Evolutionary conservation across 176 grass and related monocot species (phyloP).

Genomic region (Musa acuminata): DNA sequence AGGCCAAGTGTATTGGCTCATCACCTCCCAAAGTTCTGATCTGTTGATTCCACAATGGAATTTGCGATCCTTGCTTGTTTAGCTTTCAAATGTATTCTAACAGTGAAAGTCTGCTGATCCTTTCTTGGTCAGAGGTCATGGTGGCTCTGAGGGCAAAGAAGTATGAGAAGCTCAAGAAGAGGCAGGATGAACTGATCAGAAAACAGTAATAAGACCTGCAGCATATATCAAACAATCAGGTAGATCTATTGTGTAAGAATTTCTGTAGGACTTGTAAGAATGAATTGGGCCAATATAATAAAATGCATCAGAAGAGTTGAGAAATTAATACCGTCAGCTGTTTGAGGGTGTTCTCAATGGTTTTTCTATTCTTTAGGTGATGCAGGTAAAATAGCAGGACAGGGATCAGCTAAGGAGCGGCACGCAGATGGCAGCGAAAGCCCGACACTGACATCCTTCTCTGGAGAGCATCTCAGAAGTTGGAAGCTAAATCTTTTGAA

Average conservation of each 20-base stretch:
- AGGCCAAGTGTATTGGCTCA: constrained; percentile 77
- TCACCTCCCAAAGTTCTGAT: constrained; percentile 52
- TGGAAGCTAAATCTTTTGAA: neutral
- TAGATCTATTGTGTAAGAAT: neutral
- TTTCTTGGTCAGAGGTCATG: constrained; percentile 40
- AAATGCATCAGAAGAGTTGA: neutral
- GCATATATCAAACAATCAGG: constrained; percentile 10
- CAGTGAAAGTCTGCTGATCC: neutral
- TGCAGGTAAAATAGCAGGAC: neutral
- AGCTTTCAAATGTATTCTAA: neutral
- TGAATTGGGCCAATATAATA: neutral
- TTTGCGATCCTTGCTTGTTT: neutral
- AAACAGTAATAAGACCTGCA: constrained; percentile 25
- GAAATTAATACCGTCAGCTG: neutral
- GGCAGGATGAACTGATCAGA: constrained; percentile 14
- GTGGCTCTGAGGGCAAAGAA: constrained; percentile 67
- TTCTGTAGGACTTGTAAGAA: neutral
- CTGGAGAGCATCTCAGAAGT: neutral
- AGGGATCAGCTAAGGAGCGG: constrained; percentile 15
- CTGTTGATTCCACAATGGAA: neutral
- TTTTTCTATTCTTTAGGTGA: neutral
- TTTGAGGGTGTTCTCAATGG: neutral
- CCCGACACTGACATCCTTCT: neutral
- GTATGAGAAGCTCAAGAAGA: constrained; percentile 57
- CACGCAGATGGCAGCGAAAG: neutral